Evolutionary conservation across 495 filamentous ascomycete species (phyloP), one percentile per base, ranked within the genome.

Genomic region (Annulohypoxylon moriforme): DNA sequence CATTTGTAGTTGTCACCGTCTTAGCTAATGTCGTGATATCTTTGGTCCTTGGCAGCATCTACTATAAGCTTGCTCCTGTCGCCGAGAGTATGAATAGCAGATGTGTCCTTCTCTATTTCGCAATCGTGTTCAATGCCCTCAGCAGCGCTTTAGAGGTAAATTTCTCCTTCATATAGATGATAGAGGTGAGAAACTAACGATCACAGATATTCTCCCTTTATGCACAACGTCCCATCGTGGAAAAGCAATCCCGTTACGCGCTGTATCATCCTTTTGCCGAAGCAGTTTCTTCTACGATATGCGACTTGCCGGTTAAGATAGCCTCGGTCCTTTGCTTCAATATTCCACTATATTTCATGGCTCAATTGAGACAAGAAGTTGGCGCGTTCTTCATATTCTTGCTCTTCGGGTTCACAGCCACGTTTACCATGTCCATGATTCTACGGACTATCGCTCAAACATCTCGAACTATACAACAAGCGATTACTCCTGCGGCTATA

Each of bases 371-470:
- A 38, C 82, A 82, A 44, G 80, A 82, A 46, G 80, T 87, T 4
- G 83, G 76, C 13, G 83, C 86, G 38, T 92, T 92, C 73, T 91
- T 92, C 72, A 82, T 89, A 44, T 91, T 85, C 77, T 86, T 88
- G 57, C 78, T 91, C 4, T 81, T 89, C 36, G 80, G 81, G 1
- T 88, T 87, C 57, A 60, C 87, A 13, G 79, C 79, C 29, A 87
- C 84, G 10, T 80, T 92, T 16, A 82, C 86, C 36, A 90, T 91
- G 87, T 76, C 72, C 31, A 71, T 77, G 66, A 77, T 91, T 27
- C 93, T 94, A 79, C 83, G 91, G 10, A 89, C 85, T 11, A 90
- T 96, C 47, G 92, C 87, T 0, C 85, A 91, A 3, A 75, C 89
- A 0, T 90, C 92, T 6, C 84, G 88, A 33, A 91, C 92, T 2